phyloP scores from a whole-genome alignment of 2,329 filamentous ascomycete species.

The Aspergillus ochraceoroseus region DNA sequence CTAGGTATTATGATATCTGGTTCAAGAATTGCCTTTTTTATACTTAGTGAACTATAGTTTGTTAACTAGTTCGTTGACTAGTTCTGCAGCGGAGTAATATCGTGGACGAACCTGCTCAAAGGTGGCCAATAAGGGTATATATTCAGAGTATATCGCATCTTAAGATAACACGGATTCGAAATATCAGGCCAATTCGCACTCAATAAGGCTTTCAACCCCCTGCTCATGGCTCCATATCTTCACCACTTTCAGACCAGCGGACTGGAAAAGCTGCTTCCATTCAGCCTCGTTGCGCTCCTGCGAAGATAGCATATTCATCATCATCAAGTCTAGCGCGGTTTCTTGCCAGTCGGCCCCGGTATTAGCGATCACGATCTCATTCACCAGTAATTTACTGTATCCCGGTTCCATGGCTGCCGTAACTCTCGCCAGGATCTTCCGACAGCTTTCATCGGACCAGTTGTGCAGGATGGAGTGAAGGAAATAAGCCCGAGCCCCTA shows the following conservation, averaged over 20 bases:
- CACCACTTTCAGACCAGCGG: slow-evolving; percentile 36
- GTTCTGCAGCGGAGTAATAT: no score
- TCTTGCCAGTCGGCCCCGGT: slow-evolving; percentile 31
- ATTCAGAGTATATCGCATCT: no score
- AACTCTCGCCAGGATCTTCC: slow-evolving; percentile 30
- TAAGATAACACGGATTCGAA: no score
- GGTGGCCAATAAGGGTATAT: no score
- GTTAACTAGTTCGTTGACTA: no score
- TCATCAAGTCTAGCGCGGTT: slow-evolving; percentile 40
- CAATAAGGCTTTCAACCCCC: slow-evolving; percentile 26
- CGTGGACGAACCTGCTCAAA: no score
- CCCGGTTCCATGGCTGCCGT: slow-evolving; percentile 33
- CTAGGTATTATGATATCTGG: no score
- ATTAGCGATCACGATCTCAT: slow-evolving; percentile 43
- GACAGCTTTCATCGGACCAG: slow-evolving; percentile 32
- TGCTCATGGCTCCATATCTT: slow-evolving; percentile 29
- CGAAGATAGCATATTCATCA: slow-evolving; percentile 38
- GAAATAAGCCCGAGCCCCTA: slow-evolving; percentile 33
- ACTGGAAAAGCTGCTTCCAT: slow-evolving; percentile 34
- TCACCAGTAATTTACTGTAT: slow-evolving; percentile 44
- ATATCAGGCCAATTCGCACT: slow-evolving; percentile 22
- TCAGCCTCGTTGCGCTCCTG: slow-evolving; percentile 41
- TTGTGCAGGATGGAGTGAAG: slow-evolving; percentile 24
- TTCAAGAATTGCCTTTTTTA: no score
- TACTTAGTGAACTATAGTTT: no score